Conservation (phyloP, 257 asterid species). For the Capsicum pubescens region DNA sequence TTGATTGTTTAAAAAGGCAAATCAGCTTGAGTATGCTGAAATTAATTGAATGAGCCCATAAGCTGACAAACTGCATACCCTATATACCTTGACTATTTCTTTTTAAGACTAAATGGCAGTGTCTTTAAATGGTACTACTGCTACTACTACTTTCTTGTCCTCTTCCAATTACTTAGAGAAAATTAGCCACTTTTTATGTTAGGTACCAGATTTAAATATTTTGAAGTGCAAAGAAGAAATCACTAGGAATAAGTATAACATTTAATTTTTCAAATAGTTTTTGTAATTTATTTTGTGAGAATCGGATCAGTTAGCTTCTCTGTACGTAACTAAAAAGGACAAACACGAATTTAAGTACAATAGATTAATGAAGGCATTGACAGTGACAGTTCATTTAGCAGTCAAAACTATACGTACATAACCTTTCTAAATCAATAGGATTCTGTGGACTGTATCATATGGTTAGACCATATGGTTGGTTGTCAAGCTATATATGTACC, state of each 20-base stretch:
- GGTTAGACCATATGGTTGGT: conserved; percentile 18
- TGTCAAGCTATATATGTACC: background rate
- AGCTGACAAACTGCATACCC: background rate
- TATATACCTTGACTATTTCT: background rate
- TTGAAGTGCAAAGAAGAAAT: background rate
- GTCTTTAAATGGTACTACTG: too few species aligned
- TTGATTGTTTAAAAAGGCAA: too few species aligned
- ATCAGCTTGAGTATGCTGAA: too few species aligned
- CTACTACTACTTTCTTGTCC: background rate
- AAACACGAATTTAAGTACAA: background rate
- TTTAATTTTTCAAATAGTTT: background rate
- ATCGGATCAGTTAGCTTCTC: background rate
- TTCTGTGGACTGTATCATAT: background rate
- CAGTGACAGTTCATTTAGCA: background rate
- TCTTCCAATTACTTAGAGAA: background rate
- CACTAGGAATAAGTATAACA: background rate
- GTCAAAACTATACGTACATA: background rate
- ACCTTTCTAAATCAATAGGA: conserved; percentile 13
- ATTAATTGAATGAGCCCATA: too few species aligned
- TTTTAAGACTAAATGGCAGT: background rate
- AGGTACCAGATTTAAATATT: background rate
- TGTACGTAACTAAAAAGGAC: background rate
- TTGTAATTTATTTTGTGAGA: background rate
- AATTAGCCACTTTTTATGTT: background rate
- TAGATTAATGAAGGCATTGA: conserved; percentile 14